Evolutionary conservation across 2,329 filamentous ascomycete species (phyloP), one percentile per base, ranked within the genome.

Genomic region (Venturia asperata): DNA sequence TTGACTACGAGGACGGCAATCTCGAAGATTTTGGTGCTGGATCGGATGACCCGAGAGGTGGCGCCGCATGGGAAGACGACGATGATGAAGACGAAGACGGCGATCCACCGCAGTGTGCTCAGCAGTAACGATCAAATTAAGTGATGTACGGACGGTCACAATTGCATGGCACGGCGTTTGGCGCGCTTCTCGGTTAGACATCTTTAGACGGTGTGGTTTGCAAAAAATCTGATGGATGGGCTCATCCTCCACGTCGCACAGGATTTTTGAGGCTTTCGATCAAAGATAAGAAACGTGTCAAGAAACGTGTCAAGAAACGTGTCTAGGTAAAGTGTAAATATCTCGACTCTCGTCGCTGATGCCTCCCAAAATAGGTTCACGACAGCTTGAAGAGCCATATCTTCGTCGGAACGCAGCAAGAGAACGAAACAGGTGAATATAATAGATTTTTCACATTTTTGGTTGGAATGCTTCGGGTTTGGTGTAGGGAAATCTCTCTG

Each of bases 1-100:
- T 97, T 0, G 85, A 91, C 2, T 96, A 90, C 71, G 89, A 96
- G 68, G 85, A 92, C 68, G 91, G 86, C 3, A 87, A 92, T 71
- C 84, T 96, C 70, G 91, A 97, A 63, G 86, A 92, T 79, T 92
- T 92, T 81, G 90, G 90, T 61, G 87, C 86, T 63, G 85, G 84
- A 69, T 87, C 87, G 2, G 87, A 84, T 64, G 88, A 91, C 71
- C 85, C 87, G 21, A 79, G 87, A 65, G 86, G 82, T 58, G 82
- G 87, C 64, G 86, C 82, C 58, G 85, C 84, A 15, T 90, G 88
- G 83, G 87, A 89, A 77, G 86, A 89, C 63, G 87, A 89, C 55
- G 87, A 90, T 34, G 88, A 88, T 1, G 86, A 86, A 37, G 87
- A 85, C 0, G 86, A 77, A 19, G 79, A 77, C 30, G 52, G 30